phyloP scores from a whole-genome alignment of 768 basidiomycete species.

The Leucosporidium scottii region DNA sequence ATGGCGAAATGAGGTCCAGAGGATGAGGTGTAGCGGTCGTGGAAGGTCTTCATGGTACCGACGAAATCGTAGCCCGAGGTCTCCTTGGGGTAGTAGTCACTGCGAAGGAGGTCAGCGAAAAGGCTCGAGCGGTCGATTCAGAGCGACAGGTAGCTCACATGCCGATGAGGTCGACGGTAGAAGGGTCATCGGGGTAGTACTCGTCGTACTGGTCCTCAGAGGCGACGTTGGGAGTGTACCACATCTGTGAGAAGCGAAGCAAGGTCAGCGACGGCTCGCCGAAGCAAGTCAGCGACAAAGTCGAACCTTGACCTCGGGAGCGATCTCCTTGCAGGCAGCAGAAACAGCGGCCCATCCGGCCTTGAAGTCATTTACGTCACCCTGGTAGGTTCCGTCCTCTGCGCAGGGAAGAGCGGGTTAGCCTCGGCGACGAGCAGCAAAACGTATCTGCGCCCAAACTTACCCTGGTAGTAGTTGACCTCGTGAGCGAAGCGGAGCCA shows the following conservation, averaged over 20 bases:
- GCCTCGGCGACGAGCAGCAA: too few species aligned
- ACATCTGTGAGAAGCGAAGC: not conserved
- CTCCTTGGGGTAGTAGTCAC: slow-evolving; percentile 34
- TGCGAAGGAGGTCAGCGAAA: not conserved
- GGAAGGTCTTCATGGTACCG: slow-evolving; percentile 32
- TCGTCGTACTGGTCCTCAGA: slow-evolving; percentile 26
- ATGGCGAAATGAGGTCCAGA: slow-evolving; percentile 33
- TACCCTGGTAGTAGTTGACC: slow-evolving; percentile 29
- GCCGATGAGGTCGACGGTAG: slow-evolving; percentile 34
- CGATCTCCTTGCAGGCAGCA: slow-evolving; percentile 26
- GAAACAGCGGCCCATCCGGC: slow-evolving; percentile 36
- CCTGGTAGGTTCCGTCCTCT: slow-evolving; percentile 35
- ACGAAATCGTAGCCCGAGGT: slow-evolving; percentile 15
- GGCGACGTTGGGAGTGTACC: slow-evolving; percentile 23
- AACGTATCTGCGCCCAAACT: too few species aligned
- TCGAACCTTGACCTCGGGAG: slow-evolving; percentile 37
- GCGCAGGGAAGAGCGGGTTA: too few species aligned
- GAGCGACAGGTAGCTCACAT: not conserved
- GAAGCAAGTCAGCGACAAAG: slow-evolving; percentile 9
- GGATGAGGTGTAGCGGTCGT: slow-evolving; percentile 31
- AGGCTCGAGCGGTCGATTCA: not conserved
- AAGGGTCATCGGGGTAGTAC: slow-evolving; percentile 35
- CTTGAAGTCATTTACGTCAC: slow-evolving; percentile 35
- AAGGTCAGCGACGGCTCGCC: not conserved
- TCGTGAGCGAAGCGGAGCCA: slow-evolving; percentile 39